A percentile compares a stretch with the other conserved stretches of the same genome.
These are phyloP conservation scores for Epichloe sibirici DNA, from an alignment of 2,329 filamentous ascomycete species.

Conservation along the genomic window DNA sequence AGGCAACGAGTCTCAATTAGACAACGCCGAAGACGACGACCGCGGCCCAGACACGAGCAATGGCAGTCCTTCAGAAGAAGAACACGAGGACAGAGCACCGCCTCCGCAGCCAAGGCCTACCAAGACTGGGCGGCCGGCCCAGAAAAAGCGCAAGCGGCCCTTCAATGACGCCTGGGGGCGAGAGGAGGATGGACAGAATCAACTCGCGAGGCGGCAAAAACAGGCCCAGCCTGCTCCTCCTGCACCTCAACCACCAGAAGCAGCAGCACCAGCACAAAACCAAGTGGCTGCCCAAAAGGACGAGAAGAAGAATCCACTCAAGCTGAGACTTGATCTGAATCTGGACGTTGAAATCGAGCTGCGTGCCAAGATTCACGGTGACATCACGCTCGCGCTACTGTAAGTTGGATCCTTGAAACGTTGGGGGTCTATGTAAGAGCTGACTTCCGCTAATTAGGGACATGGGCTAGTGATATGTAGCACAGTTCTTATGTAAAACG, in stretches of 20 bases:
- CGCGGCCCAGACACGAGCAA: slow-evolving; percentile 7
- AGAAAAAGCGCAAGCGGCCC: slow-evolving; percentile 5
- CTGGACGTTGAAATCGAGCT: slow-evolving; percentile 69
- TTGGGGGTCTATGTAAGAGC: not conserved
- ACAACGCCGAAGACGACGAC: slow-evolving; percentile 7
- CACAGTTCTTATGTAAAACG: rapidly evolving
- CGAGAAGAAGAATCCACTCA: slow-evolving; percentile 47
- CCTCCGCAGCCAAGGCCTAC: slow-evolving; percentile 2
- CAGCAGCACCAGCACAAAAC: slow-evolving; percentile 8
- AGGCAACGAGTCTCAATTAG: slow-evolving; percentile 4
- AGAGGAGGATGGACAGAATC: slow-evolving; percentile 8
- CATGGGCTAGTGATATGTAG: slow-evolving; percentile 1
- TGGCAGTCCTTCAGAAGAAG: slow-evolving; percentile 8
- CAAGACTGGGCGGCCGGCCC: not conserved
- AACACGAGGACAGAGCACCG: slow-evolving; percentile 6
- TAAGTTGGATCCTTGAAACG: slow-evolving; percentile 26
- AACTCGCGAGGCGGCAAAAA: slow-evolving; percentile 16
- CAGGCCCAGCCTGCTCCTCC: slow-evolving; percentile 6
- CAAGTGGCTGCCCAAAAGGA: slow-evolving; percentile 17
- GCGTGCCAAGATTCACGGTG: slow-evolving; percentile 68
- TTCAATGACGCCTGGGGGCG: slow-evolving; percentile 4
- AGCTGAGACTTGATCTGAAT: slow-evolving; percentile 59
- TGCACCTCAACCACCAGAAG: slow-evolving; percentile 4
- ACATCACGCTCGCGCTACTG: slow-evolving; percentile 62
- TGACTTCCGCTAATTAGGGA: not conserved